Conservation (phyloP, 352 stramenopile genomes). For the Vaucheria bursata region DNA sequence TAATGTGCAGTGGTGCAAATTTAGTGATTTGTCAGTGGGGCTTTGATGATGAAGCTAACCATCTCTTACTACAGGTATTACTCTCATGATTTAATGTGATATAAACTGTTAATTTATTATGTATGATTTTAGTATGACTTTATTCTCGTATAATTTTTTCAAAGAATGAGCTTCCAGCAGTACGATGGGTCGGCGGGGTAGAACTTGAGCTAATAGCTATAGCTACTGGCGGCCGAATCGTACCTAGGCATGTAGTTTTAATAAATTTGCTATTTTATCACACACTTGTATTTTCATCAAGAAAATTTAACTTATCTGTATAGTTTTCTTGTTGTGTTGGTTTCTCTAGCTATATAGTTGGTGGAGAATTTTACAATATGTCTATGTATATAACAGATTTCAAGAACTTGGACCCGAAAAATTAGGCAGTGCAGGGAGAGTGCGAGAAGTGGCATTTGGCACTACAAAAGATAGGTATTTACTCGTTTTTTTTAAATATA, state of each 20-base stretch:
- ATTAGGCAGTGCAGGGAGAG: conserved; percentile 80
- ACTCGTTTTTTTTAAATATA: neutral
- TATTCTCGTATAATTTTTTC: neutral
- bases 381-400: no score
- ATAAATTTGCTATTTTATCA: no score
- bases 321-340: no score
- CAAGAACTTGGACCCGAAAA: conserved; percentile 92
- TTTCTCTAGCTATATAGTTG: no score
- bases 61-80: conserved; percentile 94
- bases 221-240: conserved; percentile 94
- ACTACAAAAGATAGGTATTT: conserved; percentile 77
- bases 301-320: no score
- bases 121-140: neutral
- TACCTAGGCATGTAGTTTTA: conserved; percentile 76
- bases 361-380: no score
- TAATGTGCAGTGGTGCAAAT: conserved; percentile 58
- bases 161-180: conserved; percentile 73
- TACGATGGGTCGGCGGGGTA: conserved; percentile 96
- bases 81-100: no score
- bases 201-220: conserved; percentile 99
- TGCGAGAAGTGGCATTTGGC: conserved; percentile 93
- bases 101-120: neutral
- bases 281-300: no score
- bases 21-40: conserved; percentile 99
- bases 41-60: conserved; percentile 99